These are phyloP conservation scores for Pseudocohnilembus persalinus DNA, from an alignment of 169 alveolate genomes.

Conservation along the genomic window DNA sequence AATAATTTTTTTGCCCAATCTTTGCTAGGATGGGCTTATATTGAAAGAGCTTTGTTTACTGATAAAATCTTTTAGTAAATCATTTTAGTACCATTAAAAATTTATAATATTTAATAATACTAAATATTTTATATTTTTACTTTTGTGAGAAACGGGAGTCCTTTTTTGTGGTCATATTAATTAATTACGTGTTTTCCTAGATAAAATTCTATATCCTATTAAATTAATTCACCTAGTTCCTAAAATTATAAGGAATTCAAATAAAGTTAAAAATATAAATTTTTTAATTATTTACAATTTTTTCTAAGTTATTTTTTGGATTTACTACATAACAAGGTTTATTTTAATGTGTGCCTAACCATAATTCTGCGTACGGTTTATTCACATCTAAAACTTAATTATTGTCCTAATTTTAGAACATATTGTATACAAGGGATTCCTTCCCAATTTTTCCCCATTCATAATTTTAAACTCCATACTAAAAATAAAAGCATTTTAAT, in stretches of 20 bases:
- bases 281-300: not conserved
- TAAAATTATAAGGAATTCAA: no score
- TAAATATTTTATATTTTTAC: not conserved
- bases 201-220: slow-evolving; percentile 8
- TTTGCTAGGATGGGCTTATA: slow-evolving; percentile 92
- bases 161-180: not conserved
- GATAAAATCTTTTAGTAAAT: slow-evolving; percentile 57
- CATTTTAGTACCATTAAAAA: no score
- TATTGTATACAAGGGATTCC: slow-evolving; percentile 50
- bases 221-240: not conserved
- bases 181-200: slow-evolving; percentile 29
- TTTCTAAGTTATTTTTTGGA: slow-evolving; percentile 29
- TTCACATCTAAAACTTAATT: slow-evolving; percentile 42
- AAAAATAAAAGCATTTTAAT: not conserved
- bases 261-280: no score
- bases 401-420: slow-evolving; percentile 30
- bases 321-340: slow-evolving; percentile 57
- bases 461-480: slow-evolving; percentile 62
- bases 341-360: slow-evolving; percentile 92
- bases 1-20: slow-evolving; percentile 80
- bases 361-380: slow-evolving; percentile 88
- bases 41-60: slow-evolving; percentile 84
- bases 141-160: slow-evolving; percentile 82
- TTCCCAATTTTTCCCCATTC: slow-evolving; percentile 74
- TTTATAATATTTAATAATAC: no score